Base-by-base conservation (phyloP, 257 asterid genomes). In the Solanum rostratum region DNA sequence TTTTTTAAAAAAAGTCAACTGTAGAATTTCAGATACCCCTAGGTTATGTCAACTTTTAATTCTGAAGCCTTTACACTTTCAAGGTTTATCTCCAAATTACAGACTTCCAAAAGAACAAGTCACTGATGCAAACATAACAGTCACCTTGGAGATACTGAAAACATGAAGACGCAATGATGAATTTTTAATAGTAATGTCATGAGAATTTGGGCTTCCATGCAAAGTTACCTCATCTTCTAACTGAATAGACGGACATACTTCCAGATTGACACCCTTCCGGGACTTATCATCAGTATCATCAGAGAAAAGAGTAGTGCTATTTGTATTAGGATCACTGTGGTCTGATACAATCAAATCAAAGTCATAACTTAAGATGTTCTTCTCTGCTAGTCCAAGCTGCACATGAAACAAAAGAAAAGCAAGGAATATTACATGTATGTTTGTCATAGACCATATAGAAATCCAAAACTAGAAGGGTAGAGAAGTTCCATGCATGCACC, bases 371-470 rank as follows among this genome's bases (percentile, higher is more conserved):
- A 97, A 83, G 37, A 97, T 89, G 90, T 89, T 95, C 97, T 97
- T 97, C 96, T 97, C 99, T 71, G 94, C 98, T 66, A 97, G 90
- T 87, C 99, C 99, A 86, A 97, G 98, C 99, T 97, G 99, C 85
- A 87, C 63, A 88, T 88, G 24, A 39, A 86, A 83, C 39, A 82
- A 33, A 33, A 30, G 63, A 50, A 83, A 83, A 33, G 46, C 9
- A 45, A 46, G 53, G 65, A 78, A 29, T 33, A 29, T 78, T 78
- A 50, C 60, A 78, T 52, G 65, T 45, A 50, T 78, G 82, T 78
- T 63, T 78, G 7, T 50, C 19, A 83, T 39, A 46, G 52, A 83
- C 16, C 74, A 46, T 27, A 4, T 24, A 76, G 49, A 24, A 76
- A 14, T 49, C 62, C 22, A 30, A 70, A 65, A 29, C 29, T 18